A percentile compares a stretch with the other conserved stretches of the same genome.
Evolutionary conservation across 306 rosid species (phyloP).

Genomic region (Vicia villosa): DNA sequence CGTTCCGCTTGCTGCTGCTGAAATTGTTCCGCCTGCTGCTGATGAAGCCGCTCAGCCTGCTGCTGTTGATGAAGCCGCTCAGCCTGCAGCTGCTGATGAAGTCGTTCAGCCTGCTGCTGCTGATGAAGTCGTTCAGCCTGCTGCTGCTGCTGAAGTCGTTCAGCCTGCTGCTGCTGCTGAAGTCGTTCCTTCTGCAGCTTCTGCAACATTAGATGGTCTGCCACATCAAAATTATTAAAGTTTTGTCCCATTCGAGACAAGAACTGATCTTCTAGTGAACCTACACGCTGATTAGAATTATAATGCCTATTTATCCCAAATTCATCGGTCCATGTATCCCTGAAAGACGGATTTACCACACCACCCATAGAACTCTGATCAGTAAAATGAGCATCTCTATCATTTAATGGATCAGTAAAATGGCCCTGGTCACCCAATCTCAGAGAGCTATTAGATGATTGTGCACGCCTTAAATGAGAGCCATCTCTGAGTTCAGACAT

Average conservation of each 20-base stretch:
- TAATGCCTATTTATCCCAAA: slow-evolving; percentile 43
- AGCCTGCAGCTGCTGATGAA: slow-evolving; percentile 43
- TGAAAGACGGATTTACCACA: slow-evolving; percentile 45
- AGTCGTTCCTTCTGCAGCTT: slow-evolving; percentile 52
- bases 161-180: slow-evolving; percentile 45
- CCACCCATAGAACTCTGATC: slow-evolving; percentile 49
- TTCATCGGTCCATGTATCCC: slow-evolving; percentile 52
- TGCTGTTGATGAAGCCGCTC: neutral
- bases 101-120: neutral
- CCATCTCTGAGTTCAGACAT: slow-evolving; percentile 69
- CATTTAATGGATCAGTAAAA: slow-evolving; percentile 49
- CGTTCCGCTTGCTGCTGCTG: slow-evolving; percentile 44
- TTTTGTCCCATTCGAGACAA: slow-evolving; percentile 47
- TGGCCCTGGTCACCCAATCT: slow-evolving; percentile 59
- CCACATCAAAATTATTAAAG: slow-evolving; percentile 43
- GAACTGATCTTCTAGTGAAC: slow-evolving; percentile 51
- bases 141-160: neutral
- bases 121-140: neutral
- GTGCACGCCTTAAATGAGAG: slow-evolving; percentile 57
- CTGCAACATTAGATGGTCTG: slow-evolving; percentile 52
- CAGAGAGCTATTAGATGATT: slow-evolving; percentile 51
- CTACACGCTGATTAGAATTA: slow-evolving; percentile 44
- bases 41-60: neutral
- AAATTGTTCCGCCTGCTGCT: slow-evolving; percentile 2
- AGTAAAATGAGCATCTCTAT: slow-evolving; percentile 44